Evolutionary conservation across 768 basidiomycete genomes (phyloP), one percentile per base, ranked within the genome.

Genomic region (Suillus plorans): DNA sequence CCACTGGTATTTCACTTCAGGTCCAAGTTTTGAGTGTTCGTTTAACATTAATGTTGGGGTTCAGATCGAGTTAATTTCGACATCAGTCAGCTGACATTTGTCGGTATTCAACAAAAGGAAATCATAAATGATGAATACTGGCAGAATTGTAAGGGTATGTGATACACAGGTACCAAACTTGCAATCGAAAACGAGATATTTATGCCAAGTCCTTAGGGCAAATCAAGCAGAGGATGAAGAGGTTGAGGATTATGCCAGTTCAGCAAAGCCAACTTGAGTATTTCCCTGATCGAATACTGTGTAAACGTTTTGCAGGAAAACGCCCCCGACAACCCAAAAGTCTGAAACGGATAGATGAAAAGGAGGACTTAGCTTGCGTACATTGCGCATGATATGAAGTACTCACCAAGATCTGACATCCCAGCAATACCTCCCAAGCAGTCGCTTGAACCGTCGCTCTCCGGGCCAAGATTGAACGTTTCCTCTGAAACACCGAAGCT

Each of bases 221-320:
- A 34, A 36, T 55, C 53, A 34, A 12, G 0, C 10, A 55, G 31
- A 62, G 57, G 34, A 65, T 5, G 25, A 44, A 36, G 28, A 25
- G 18, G 45, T 7, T 25, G 20, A 59, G 16, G 20, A n/a, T 67
- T 45, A 76, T 28, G 57, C 68, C 61, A 77, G 70, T 62, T 77
- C 64, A 64, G 82, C 82, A 57, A 84, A 83, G 53, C 82, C 80
- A 50, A 84, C 72, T 22, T 74, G 76, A 25, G 57, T 77, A 78
- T 75, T 64, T 34, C 20, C 5, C 20, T 31, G 9, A 36, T 83
- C 71, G 41, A 78, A 74, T 39, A 74, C 68, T 3, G 66, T 69
- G 63, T 78, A 78, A 22, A 77, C 70, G 34, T 73, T 78, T 44
- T 73, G 69, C 50, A 76, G 37, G 63, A 80, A 80, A 49, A 74